Percentiles rank a stretch among this genome's conserved stretches.
Evolutionary conservation across 192 early-diverging fungal species (phyloP).

Genomic region (Rhizoclosmatium globosum): DNA sequence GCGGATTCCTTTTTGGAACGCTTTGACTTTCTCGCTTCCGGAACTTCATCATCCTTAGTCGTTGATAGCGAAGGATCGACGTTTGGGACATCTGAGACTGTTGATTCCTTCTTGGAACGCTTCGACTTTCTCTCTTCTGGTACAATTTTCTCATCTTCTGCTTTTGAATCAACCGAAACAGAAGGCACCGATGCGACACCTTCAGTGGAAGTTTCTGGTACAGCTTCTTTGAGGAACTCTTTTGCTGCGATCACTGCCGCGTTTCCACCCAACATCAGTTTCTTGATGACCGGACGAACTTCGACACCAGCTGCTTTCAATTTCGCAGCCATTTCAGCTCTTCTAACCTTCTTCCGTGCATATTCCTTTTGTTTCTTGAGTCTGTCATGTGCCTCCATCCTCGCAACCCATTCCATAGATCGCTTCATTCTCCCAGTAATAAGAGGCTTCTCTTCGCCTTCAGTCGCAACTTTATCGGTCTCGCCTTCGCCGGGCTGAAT

Average conservation of each 20-base stretch:
- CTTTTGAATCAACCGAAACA: too few relatives aligned
- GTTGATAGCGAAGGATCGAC: too few relatives aligned
- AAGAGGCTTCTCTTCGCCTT: neutral
- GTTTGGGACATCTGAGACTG: too few relatives aligned
- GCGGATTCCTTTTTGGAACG: neutral
- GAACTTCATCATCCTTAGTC: neutral
- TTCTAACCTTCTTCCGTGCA: neutral
- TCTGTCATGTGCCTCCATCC: neutral
- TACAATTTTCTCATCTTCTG: neutral
- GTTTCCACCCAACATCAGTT: neutral
- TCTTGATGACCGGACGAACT: neutral
- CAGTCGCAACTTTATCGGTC: neutral
- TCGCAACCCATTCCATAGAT: neutral
- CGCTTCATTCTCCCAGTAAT: constrained; percentile 2
- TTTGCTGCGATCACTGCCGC: neutral
- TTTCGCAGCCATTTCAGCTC: neutral
- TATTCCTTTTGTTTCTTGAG: neutral
- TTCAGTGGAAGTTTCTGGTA: too few relatives aligned
- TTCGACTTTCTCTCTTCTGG: neutral
- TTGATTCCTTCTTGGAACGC: neutral
- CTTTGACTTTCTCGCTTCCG: neutral
- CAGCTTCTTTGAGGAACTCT: neutral
- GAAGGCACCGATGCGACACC: too few relatives aligned
- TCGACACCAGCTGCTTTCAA: neutral
- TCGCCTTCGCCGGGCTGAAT: neutral